phyloP scores from a whole-genome alignment of 2,329 filamentous ascomycete species.

The Ophiostoma sp. region DNA sequence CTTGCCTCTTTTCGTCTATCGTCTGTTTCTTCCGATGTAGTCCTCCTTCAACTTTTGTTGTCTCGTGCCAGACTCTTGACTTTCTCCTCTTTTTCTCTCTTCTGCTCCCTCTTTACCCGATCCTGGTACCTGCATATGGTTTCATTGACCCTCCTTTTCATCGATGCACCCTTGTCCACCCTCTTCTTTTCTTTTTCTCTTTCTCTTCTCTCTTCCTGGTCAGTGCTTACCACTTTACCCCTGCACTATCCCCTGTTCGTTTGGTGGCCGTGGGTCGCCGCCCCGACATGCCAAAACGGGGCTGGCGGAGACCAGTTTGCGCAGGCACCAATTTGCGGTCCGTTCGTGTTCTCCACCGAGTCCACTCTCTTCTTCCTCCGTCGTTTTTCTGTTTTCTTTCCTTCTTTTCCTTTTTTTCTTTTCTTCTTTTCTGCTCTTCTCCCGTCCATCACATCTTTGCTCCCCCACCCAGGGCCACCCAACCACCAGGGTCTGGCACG shows the following conservation, averaged over 20 bases:
- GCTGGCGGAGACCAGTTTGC: neutral
- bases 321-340: slow-evolving; percentile 16
- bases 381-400: neutral
- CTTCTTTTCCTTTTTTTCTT: neutral
- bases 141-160: slow-evolving; percentile 11
- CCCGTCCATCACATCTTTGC: neutral
- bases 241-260: neutral
- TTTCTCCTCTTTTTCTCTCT: neutral
- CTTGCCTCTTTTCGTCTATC: neutral
- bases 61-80: no score
- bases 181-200: neutral
- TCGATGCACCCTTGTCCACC: neutral
- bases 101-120: neutral
- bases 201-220: neutral
- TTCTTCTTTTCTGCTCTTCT: neutral
- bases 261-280: neutral
- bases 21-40: neutral
- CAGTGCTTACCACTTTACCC: neutral
- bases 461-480: neutral
- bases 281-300: slow-evolving; percentile 11
- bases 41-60: neutral
- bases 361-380: neutral
- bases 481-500: neutral
- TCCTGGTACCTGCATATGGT: slow-evolving; percentile 23
- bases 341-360: slow-evolving; percentile 1